A percentile compares a stretch with the other conserved stretches of the same genome.
These are phyloP conservation scores for Salix viminalis DNA, from an alignment of 345 rosid genomes.

Conservation along the genomic window DNA sequence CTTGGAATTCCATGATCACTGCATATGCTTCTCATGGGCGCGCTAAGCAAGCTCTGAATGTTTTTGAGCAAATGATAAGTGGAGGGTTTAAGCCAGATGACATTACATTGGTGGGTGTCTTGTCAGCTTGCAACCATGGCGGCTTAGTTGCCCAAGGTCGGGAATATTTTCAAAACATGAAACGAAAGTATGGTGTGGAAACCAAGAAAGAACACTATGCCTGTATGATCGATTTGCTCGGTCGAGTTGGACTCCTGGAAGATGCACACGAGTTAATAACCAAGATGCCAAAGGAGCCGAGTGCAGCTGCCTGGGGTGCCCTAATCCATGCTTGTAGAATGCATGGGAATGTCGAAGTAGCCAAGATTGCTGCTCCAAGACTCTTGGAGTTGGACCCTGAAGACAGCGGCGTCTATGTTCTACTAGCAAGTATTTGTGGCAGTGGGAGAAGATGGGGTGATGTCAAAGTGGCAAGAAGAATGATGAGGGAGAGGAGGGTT, in stretches of 20 bases:
- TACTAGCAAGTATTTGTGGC: conserved; percentile 24
- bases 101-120: conserved; percentile 34
- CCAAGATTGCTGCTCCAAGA: too few species aligned
- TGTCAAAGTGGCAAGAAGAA: conserved; percentile 22
- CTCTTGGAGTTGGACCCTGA: too few species aligned
- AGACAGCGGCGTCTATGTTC: too few species aligned
- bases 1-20: too few species aligned
- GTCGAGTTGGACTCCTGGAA: conserved; percentile 29
- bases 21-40: too few species aligned
- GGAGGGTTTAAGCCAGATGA: too few species aligned
- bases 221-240: conserved; percentile 39
- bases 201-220: conserved; percentile 43
- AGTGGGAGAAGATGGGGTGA: conserved; percentile 30
- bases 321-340: conserved; percentile 19
- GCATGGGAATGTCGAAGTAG: too few species aligned
- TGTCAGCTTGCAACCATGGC: conserved; percentile 41
- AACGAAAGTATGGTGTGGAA: conserved; percentile 14
- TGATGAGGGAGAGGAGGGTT: conserved; percentile 34
- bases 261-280: conserved; percentile 32
- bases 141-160: conserved; percentile 35
- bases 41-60: too few species aligned
- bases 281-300: conserved; percentile 36
- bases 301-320: conserved; percentile 42
- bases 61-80: too few species aligned
- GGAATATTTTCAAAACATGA: conserved; percentile 25